Percentiles rank a stretch among this genome's conserved stretches.
phyloP scores from a whole-genome alignment of 257 asterid genomes.

The Echites panduratus region DNA sequence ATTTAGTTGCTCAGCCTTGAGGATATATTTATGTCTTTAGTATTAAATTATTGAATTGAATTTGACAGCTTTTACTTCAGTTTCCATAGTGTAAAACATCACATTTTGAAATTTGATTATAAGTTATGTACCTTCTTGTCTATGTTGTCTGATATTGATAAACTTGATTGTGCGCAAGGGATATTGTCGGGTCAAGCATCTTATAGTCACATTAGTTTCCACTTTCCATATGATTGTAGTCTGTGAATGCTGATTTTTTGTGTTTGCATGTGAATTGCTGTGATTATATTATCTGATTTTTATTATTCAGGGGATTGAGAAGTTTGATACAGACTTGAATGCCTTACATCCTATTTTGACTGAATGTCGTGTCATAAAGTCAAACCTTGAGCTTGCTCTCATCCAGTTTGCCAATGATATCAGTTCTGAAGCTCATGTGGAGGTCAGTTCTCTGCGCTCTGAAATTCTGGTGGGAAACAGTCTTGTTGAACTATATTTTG shows the following conservation, averaged over 20 bases:
- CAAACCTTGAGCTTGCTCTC: constrained; percentile 64
- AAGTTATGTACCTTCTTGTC: not conserved
- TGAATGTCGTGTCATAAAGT: constrained; percentile 92
- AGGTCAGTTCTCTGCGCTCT: constrained; percentile 46
- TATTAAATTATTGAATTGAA: not conserved
- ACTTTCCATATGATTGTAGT: not conserved
- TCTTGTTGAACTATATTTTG: not conserved
- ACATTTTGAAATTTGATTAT: not conserved
- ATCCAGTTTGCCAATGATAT: constrained; percentile 96
- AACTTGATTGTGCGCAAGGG: not conserved
- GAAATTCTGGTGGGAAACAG: not conserved
- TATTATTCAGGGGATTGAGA: constrained; percentile 65
- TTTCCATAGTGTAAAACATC: not conserved
- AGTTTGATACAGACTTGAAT: constrained; percentile 55
- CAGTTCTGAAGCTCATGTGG: constrained; percentile 98
- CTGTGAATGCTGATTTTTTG: not conserved
- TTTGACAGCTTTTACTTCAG: not conserved
- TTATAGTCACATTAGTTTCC: not conserved
- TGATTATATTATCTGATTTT: constrained; percentile 12
- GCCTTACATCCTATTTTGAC: constrained; percentile 83
- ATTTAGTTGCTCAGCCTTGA: not conserved
- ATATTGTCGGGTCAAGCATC: not conserved
- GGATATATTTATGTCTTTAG: not conserved
- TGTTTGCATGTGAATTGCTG: not conserved
- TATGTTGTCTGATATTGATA: not conserved